Evolutionary conservation across 371 early-diverging fungal species (phyloP).

Genomic region (Rhizopus arrhizus): DNA sequence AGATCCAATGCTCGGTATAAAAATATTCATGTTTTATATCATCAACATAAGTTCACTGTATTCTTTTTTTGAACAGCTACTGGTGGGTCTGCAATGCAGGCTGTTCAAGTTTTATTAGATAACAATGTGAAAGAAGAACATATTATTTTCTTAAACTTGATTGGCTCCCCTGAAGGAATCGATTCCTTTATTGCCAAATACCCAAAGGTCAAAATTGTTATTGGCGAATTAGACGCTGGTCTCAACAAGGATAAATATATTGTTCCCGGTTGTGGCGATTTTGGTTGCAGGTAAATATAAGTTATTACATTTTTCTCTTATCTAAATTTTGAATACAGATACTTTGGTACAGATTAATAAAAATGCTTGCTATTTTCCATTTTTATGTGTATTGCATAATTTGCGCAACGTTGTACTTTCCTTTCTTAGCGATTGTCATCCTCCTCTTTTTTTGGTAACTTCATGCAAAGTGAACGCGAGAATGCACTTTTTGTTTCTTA

Average conservation of each 20-base stretch:
- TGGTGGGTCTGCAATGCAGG: slow-evolving; percentile 91
- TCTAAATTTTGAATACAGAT: slow-evolving; percentile 23
- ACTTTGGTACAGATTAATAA: slow-evolving; percentile 55
- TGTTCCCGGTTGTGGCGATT: slow-evolving; percentile 94
- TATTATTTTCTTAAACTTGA: slow-evolving; percentile 84
- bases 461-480: too few relatives aligned
- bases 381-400: too few relatives aligned
- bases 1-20: slow-evolving; percentile 81
- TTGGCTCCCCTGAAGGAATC: slow-evolving; percentile 85
- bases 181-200: slow-evolving; percentile 67
- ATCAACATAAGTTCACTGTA: too few relatives aligned
- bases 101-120: slow-evolving; percentile 83
- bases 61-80: slow-evolving; percentile 58
- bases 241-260: slow-evolving; percentile 85
- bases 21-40: too few relatives aligned
- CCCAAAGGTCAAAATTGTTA: slow-evolving; percentile 84
- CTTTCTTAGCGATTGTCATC: too few relatives aligned
- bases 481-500: too few relatives aligned
- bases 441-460: too few relatives aligned
- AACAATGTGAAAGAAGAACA: slow-evolving; percentile 83
- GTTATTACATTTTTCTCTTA: neutral
- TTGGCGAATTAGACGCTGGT: slow-evolving; percentile 83
- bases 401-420: too few relatives aligned
- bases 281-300: slow-evolving; percentile 70
- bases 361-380: too few relatives aligned